phyloP scores from a whole-genome alignment of 371 early-diverging fungal species.

The Apophysomyces elegans region DNA sequence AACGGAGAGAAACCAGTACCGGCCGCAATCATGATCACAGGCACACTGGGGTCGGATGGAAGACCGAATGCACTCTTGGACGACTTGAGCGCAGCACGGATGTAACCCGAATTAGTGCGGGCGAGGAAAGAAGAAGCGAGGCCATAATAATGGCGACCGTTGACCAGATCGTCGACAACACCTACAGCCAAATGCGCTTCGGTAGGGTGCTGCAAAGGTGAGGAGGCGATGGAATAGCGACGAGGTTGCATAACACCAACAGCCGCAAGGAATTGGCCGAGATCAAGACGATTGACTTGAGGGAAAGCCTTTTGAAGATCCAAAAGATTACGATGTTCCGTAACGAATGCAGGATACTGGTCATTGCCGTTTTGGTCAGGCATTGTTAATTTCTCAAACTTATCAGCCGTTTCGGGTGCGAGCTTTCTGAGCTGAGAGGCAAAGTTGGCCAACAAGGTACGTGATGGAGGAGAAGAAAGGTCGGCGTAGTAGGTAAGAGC shows the following conservation, averaged over 20 bases:
- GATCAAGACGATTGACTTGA: constrained; percentile 21
- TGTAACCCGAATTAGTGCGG: constrained; percentile 9
- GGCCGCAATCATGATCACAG: constrained; percentile 53
- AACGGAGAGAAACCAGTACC: constrained; percentile 89
- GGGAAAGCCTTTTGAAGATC: constrained; percentile 36
- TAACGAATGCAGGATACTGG: constrained; percentile 29
- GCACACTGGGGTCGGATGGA: constrained; percentile 30
- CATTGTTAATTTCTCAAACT: constrained; percentile 15
- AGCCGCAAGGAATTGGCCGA: constrained; percentile 34
- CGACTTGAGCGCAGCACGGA: constrained; percentile 29
- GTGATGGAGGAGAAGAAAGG: constrained; percentile 34
- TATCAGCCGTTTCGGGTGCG: constrained; percentile 22
- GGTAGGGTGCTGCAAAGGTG: constrained; percentile 28
- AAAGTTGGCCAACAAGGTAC: constrained; percentile 25
- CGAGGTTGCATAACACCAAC: constrained; percentile 39
- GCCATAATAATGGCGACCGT: constrained; percentile 26
- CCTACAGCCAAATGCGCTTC: constrained; percentile 29
- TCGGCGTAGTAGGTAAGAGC: constrained; percentile 43
- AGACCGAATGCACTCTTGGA: constrained; percentile 27
- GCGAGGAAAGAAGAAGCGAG: constrained; percentile 26
- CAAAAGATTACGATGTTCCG: constrained; percentile 35
- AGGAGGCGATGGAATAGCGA: constrained; percentile 47
- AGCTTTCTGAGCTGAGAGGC: constrained; percentile 28
- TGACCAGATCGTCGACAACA: constrained; percentile 24
- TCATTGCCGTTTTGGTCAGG: constrained; percentile 26